Base-by-base conservation (phyloP, 2,329 filamentous ascomycete genomes). In the Fusarium sp. region DNA sequence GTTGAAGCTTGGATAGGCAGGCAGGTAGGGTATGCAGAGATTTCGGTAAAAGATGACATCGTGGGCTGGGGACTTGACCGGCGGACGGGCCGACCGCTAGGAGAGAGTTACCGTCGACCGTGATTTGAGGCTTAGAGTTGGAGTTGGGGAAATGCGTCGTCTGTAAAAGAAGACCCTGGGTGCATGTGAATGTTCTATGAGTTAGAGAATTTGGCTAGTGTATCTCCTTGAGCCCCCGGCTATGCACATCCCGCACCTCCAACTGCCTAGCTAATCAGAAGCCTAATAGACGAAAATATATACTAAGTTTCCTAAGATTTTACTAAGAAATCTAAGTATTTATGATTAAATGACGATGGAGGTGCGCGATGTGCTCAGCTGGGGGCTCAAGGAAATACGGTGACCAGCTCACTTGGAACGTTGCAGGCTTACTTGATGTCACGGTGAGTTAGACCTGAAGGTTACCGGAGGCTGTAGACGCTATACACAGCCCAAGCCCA, bases 31-130 rank as follows among this genome's bases (percentile, higher is more conserved):
- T 25, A 47, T 18, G 18, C 13, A 16, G 12, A 40, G 30, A 27
- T 37, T n/a, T 37, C 34, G 34, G 18, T 1, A 37, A n/a, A 6
- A 37, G 10, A 52, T 53, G 49, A 42, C 49, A 53, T 53, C 32
- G 49, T 41, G 13, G 14, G 34, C 34, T 25, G 49, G 49, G 34
- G 49, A 53, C 49, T 53, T 53, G n/a, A 22, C 32, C 42, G 55
- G 34, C 42, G 29, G 40, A 60, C 46, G 59, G 59, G 20, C 51
- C 42, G 60, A 63, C 29, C 51, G 11, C 61, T 34, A 65, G 32
- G 34, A 57, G n/a, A 25, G 25, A 37, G 32, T n/a, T 37, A 44
- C 34, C 18, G 34, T 37, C 34, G 18, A 34, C 37, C 45, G 30
- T 51, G 44, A 49, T 45, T 37, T 32, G 11, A 51, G 30, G 20